Percentiles rank a stretch among this genome's conserved stretches.
These are phyloP conservation scores for Rhizophora apiculata DNA, from an alignment of 345 rosid genomes.

Conservation along the genomic window DNA sequence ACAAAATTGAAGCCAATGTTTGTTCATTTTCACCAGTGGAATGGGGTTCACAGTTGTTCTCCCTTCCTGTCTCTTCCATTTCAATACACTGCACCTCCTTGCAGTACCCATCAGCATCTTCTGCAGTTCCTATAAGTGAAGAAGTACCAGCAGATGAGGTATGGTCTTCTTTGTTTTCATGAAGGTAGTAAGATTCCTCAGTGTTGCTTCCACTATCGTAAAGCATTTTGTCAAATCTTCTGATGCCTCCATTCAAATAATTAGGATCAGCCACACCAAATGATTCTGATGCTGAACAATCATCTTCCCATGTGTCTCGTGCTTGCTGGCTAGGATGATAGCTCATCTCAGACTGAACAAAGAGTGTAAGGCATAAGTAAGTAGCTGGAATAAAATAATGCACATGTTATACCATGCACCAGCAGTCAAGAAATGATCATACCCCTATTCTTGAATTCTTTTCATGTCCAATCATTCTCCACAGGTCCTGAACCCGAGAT, in stretches of 20 bases:
- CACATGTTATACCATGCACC: neutral
- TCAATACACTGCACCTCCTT: conserved; percentile 87
- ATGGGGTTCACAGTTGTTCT: conserved; percentile 27
- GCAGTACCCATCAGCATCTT: conserved; percentile 68
- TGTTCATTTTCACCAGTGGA: conserved; percentile 32
- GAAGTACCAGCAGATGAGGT: conserved; percentile 48
- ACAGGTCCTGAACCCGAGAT: conserved; percentile 71
- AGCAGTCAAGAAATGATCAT: conserved; percentile 8
- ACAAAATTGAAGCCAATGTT: conserved; percentile 23
- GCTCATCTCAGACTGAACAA: conserved; percentile 44
- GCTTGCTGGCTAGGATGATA: conserved; percentile 35
- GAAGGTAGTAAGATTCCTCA: conserved; percentile 32
- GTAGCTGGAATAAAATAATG: conserved; percentile 2
- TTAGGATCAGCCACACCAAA: conserved; percentile 42
- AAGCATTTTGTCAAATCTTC: conserved; percentile 23
- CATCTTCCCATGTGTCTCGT: conserved; percentile 63
- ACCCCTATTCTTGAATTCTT: conserved; percentile 55
- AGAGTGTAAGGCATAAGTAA: conserved; percentile 20
- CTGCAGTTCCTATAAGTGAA: conserved; percentile 33
- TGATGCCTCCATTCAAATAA: conserved; percentile 11
- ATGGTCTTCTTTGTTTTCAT: conserved; percentile 34
- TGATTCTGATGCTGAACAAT: conserved; percentile 57
- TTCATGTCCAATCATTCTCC: conserved; percentile 52
- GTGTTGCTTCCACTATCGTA: conserved; percentile 39
- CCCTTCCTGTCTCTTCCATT: conserved; percentile 44